Percentiles rank a stretch among this genome's conserved stretches.
Conservation (phyloP, 768 basidiomycete species). For the Termitomyces sp. region DNA sequence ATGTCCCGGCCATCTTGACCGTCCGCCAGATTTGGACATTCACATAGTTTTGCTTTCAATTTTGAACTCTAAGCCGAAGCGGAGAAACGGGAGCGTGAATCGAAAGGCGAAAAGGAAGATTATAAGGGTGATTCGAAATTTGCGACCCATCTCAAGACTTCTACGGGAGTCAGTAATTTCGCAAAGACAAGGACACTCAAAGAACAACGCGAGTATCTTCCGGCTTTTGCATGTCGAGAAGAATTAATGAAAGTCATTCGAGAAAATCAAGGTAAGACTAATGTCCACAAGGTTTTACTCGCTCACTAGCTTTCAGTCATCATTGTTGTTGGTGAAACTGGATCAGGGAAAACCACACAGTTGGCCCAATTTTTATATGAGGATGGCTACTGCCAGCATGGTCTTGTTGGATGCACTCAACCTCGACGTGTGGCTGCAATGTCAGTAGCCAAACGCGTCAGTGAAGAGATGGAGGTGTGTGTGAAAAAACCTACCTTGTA, state of each 20-base stretch:
- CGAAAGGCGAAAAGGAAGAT: constrained; percentile 54
- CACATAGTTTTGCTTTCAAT: constrained; percentile 52
- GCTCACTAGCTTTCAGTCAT: constrained; percentile 48
- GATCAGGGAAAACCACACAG: constrained; percentile 98
- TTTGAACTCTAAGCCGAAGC: constrained; percentile 46
- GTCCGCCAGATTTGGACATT: constrained; percentile 64
- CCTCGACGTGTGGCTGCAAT: constrained; percentile 98
- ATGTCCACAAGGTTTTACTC: neutral
- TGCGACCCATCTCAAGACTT: constrained; percentile 84
- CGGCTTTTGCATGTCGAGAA: constrained; percentile 96
- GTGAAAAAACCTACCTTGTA: neutral
- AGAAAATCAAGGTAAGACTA: constrained; percentile 81
- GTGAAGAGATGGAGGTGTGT: constrained; percentile 95
- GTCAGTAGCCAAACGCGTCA: constrained; percentile 99
- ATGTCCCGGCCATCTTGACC: constrained; percentile 11
- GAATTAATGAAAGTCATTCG: constrained; percentile 83
- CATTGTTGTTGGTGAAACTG: constrained; percentile 99
- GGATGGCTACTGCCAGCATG: constrained; percentile 88
- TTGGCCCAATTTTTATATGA: constrained; percentile 94
- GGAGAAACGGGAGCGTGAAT: constrained; percentile 40
- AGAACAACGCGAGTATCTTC: constrained; percentile 94
- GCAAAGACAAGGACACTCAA: constrained; percentile 79
- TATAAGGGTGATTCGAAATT: constrained; percentile 97
- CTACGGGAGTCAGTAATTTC: constrained; percentile 75
- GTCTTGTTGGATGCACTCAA: constrained; percentile 95